Percentiles rank a stretch among this genome's conserved stretches.
Conservation (phyloP, 768 basidiomycete species). For the Nidularia pulvinata region DNA sequence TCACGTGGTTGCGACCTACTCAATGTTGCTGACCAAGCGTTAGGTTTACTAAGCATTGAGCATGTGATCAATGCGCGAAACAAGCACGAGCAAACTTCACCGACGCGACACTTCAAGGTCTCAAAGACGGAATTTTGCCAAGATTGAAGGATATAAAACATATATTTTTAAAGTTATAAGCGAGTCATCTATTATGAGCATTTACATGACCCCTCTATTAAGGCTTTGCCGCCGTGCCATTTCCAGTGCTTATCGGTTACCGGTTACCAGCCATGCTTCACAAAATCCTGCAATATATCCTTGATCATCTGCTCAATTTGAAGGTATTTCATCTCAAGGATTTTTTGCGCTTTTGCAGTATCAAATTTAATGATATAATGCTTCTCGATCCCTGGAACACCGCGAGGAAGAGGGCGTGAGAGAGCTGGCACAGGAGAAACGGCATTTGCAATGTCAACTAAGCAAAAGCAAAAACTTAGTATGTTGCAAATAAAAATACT, state of each 20-base stretch:
- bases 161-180: too few species aligned
- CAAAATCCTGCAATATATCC: background rate
- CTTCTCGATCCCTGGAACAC: background rate
- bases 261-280: background rate
- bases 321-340: background rate
- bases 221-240: too few species aligned
- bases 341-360: background rate
- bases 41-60: too few species aligned
- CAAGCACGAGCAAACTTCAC: too few species aligned
- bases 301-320: background rate
- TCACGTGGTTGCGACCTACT: background rate
- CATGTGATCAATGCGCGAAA: too few species aligned
- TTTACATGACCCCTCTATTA: too few species aligned
- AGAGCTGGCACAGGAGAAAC: background rate
- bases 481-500: background rate
- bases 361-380: background rate
- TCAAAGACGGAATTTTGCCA: too few species aligned
- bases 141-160: too few species aligned
- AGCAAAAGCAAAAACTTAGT: background rate
- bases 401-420: background rate
- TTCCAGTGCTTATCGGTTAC: conserved; percentile 1
- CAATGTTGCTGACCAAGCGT: too few species aligned
- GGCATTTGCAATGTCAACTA: background rate
- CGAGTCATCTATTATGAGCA: too few species aligned
- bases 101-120: too few species aligned